Percentiles rank a stretch among this genome's conserved stretches.
phyloP scores from a whole-genome alignment of 495 filamentous ascomycete species.

The Tuber calosporum region DNA sequence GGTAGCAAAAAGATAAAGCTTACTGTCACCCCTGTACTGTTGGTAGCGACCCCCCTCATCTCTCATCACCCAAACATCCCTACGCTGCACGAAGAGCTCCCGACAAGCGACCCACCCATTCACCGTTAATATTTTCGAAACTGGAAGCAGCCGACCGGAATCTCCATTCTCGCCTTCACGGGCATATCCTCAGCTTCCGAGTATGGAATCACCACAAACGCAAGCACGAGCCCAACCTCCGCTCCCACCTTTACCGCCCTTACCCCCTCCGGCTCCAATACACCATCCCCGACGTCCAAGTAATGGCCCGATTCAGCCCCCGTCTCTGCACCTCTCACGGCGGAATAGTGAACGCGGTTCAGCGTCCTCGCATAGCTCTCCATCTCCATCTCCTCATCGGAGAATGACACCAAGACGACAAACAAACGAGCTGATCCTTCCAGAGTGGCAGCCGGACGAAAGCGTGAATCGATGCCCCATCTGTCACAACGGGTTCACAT shows the following conservation, averaged over 20 bases:
- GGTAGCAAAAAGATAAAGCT: background rate
- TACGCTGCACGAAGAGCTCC: background rate
- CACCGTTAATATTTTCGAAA: background rate
- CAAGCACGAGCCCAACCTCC: constrained; percentile 13
- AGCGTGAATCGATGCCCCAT: constrained; percentile 76
- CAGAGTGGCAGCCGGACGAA: constrained; percentile 78
- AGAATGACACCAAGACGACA: constrained; percentile 6
- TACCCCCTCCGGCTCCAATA: constrained; percentile 4
- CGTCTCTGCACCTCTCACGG: constrained; percentile 4
- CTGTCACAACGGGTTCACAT: constrained; percentile 66
- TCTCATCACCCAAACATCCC: background rate
- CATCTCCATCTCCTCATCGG: constrained; percentile 4
- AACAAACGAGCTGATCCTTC: constrained; percentile 41
- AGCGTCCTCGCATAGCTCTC: constrained; percentile 6
- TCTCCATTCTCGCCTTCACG: background rate
- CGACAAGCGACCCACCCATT: background rate
- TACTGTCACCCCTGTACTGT: background rate
- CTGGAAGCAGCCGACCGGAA: background rate
- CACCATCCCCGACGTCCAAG: constrained; percentile 6
- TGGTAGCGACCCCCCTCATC: background rate
- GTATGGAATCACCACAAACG: constrained; percentile 18
- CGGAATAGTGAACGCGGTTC: background rate
- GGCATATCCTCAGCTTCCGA: constrained; percentile 3
- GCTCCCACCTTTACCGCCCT: constrained; percentile 11
- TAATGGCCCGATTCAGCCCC: constrained; percentile 3